Base-by-base conservation (phyloP, 2,329 filamentous ascomycete species). In the Colletotrichum filicis region DNA sequence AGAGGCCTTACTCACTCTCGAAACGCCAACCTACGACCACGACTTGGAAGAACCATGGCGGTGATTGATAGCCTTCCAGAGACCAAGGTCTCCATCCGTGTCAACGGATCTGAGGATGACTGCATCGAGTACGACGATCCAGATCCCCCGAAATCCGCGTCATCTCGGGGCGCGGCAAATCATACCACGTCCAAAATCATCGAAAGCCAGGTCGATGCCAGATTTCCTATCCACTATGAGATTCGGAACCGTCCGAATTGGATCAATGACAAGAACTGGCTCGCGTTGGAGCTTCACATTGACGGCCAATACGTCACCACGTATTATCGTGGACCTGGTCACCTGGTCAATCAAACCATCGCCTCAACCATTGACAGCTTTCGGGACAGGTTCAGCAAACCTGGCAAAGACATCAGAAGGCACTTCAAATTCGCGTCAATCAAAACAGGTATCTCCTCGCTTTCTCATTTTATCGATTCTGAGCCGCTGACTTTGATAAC, bases 51-150 rank as follows among this genome's bases (percentile, higher is more conserved):
- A 1, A 16, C 6, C 52, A 73, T 73, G 71, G 61, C 68, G 6
- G 58, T 62, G 6, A 73, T 71, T 4, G 60, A 73, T 5, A 22
- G 30, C 7, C 66, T 73, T 5, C 67, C 56, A 5, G 53, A 57
- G 22, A 26, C 67, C 35, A 58, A 35, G 4, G 19, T 71, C 0
- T 60, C 46, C 11, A 24, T 71, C 35, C 61, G 61, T 3, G 6
- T 73, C 7, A 58, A 58, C n/a, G 56, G 28, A 2, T 56, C 26
- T 0, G 14, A 42, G 1, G 16, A 32, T 0, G 56, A 52, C 24
- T 71, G 71, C 49, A 4, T 19, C 12, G 67, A 73, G 19, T 71
- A 66, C 12, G 56, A 62, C 14, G 61, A 73, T 6, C 35, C 61
- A 1, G 28, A 58, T 0, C 61, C 61, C 19, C 55, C 56, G 0